Conservation (phyloP, 148 eudicot genomes). For the Spergularia bocconei region DNA sequence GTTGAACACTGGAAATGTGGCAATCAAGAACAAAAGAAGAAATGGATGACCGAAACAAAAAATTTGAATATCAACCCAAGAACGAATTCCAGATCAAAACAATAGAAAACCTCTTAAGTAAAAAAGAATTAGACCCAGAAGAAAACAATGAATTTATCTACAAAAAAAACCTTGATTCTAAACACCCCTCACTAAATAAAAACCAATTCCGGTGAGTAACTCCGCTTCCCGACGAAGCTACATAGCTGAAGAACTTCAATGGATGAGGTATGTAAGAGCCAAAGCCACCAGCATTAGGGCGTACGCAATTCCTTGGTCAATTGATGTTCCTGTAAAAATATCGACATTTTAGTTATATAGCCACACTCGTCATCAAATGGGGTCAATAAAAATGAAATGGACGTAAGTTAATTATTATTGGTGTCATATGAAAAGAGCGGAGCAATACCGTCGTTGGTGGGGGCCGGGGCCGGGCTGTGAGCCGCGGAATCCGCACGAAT, state of each 20-base stretch:
- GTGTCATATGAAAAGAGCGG: background rate
- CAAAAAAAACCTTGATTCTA: conserved; percentile 4
- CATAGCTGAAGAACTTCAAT: conserved; percentile 24
- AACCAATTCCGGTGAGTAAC: background rate
- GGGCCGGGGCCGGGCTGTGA: conserved; percentile 22
- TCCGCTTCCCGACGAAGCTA: background rate
- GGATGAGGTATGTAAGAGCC: conserved; percentile 60
- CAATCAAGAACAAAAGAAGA: background rate
- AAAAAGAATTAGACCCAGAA: background rate
- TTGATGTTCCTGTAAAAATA: conserved; percentile 43
- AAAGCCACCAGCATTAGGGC: conserved; percentile 53
- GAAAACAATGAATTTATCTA: background rate
- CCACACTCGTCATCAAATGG: background rate
- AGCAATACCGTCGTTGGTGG: conserved; percentile 26
- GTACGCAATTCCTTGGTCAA: conserved; percentile 59
- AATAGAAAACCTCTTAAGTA: background rate
- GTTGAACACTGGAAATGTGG: background rate
- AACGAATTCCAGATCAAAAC: background rate
- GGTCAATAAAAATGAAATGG: too few relatives aligned
- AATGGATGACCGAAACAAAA: background rate
- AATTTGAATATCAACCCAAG: background rate
- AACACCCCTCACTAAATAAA: background rate
- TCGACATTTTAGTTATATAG: background rate
- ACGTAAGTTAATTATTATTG: too few relatives aligned
- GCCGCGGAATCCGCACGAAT: conserved; percentile 1